Evolutionary conservation across 306 rosid genomes (phyloP).

Genomic region (Luffa acutangula): DNA sequence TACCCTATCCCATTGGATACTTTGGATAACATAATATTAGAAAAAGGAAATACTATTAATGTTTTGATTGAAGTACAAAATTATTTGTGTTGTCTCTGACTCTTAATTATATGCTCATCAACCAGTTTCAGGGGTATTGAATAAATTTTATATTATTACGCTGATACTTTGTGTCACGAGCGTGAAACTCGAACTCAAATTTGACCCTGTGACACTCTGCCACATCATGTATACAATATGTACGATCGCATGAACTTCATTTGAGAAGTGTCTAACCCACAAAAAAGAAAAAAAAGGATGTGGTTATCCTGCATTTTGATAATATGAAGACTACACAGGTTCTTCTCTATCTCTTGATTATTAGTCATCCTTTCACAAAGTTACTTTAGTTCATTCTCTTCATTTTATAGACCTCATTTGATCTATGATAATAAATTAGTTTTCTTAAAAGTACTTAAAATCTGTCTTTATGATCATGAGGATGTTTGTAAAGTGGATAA

Average conservation of each 20-base stretch:
- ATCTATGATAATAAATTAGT: neutral
- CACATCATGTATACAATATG: neutral
- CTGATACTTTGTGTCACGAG: neutral
- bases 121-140: neutral
- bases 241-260: neutral
- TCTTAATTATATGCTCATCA: neutral
- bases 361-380: neutral
- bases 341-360: neutral
- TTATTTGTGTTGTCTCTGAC: neutral
- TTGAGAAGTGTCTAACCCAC: neutral
- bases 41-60: neutral
- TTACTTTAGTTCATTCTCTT: neutral
- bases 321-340: conserved; percentile 44
- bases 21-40: neutral
- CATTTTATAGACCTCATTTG: neutral
- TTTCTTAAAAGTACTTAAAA: neutral
- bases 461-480: neutral
- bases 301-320: conserved; percentile 29
- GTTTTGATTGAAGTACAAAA: neutral
- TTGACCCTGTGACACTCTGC: neutral
- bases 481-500: neutral
- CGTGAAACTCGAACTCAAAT: too few species aligned
- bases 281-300: conserved; percentile 14
- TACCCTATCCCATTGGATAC: neutral
- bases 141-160: neutral